These are phyloP conservation scores for Arthrinium puccinioides DNA, from an alignment of 2,329 filamentous ascomycete species.

Conservation along the genomic window DNA sequence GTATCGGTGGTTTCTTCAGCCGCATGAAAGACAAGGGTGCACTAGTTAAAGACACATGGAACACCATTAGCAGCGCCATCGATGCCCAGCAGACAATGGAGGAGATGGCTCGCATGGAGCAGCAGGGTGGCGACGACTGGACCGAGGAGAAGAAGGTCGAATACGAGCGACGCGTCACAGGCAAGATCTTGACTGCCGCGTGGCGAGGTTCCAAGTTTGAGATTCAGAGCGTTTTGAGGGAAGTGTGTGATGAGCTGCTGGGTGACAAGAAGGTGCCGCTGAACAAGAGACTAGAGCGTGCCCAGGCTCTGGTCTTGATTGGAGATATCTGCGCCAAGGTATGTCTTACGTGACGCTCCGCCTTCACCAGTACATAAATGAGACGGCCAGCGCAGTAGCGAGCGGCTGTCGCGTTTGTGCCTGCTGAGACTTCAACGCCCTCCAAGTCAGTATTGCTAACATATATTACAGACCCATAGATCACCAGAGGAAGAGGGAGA, in stretches of 20 bases:
- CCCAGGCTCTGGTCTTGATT: constrained; percentile 80
- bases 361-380: too few relatives aligned
- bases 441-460: constrained; percentile 8
- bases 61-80: constrained; percentile 91
- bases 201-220: constrained; percentile 97
- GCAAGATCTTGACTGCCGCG: constrained; percentile 94
- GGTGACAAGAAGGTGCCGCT: constrained; percentile 72
- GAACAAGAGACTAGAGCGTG: constrained; percentile 81
- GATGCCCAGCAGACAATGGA: constrained; percentile 98
- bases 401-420: too few relatives aligned
- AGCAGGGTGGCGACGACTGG: constrained; percentile 93
- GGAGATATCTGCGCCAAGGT: constrained; percentile 88
- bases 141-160: constrained; percentile 95
- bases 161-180: constrained; percentile 91
- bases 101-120: constrained; percentile 95
- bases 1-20: constrained; percentile 90
- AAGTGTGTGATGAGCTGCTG: constrained; percentile 86
- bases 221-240: constrained; percentile 90
- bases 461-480: constrained; percentile 62
- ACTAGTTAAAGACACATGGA: constrained; percentile 97
- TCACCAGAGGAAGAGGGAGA: constrained; percentile 95
- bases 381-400: too few relatives aligned
- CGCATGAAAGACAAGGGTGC: constrained; percentile 94
- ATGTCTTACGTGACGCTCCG: constrained; percentile 28
- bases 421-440: too few relatives aligned